Conservation (phyloP, 2,329 filamentous ascomycete genomes). For the Aspergillus udagawae region DNA sequence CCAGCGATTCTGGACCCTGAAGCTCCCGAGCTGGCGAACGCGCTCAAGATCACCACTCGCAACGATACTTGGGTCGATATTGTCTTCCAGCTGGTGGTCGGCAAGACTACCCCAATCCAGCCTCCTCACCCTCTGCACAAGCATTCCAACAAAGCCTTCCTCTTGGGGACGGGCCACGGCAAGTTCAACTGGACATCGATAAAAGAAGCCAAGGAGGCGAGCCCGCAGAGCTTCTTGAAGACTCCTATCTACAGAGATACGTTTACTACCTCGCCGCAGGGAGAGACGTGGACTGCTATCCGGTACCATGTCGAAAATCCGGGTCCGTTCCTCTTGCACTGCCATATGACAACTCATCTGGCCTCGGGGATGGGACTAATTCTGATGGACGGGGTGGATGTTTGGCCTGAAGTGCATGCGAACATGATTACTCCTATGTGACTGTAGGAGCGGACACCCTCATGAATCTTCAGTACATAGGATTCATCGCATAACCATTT, state of each 20-base stretch:
- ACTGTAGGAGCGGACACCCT: background rate
- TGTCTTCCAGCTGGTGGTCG: conserved; percentile 38
- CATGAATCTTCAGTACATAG: background rate
- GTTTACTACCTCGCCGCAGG: conserved; percentile 37
- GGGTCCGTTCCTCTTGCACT: conserved; percentile 50
- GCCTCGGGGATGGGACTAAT: conserved; percentile 49
- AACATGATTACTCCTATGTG: background rate
- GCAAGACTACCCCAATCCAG: conserved; percentile 41
- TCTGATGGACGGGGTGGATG: conserved; percentile 48
- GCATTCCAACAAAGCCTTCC: conserved; percentile 59
- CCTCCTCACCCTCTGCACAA: conserved; percentile 62
- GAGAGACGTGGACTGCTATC: conserved; percentile 41
- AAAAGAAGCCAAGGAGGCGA: conserved; percentile 48
- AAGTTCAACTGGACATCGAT: conserved; percentile 52
- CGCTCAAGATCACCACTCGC: conserved; percentile 48
- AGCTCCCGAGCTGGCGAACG: conserved; percentile 11
- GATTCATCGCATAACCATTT: background rate
- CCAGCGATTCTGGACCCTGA: conserved; percentile 17
- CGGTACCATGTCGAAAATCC: conserved; percentile 48
- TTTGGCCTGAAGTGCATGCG: conserved; percentile 35
- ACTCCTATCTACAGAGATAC: conserved; percentile 53
- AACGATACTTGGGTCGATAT: conserved; percentile 55
- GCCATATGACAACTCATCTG: conserved; percentile 50
- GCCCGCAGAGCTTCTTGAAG: conserved; percentile 52
- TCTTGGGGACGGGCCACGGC: conserved; percentile 52